Evolutionary conservation across 805 yeast genomes (phyloP).

Genomic region (Yamadazyma sp.): DNA sequence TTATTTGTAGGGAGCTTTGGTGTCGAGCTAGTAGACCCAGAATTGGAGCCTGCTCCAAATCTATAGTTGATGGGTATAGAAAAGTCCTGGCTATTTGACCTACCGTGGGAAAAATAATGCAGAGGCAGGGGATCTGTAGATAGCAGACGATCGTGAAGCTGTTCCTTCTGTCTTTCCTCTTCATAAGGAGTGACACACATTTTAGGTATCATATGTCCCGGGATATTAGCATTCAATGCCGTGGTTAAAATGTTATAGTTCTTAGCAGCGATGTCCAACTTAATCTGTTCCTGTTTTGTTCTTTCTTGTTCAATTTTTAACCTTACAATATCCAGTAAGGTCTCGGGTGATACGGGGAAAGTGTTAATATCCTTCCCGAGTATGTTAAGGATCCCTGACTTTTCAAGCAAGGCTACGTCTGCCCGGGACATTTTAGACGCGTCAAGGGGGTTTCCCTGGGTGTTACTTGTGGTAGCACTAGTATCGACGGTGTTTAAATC

Average conservation of each 20-base stretch:
- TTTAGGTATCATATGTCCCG: slow-evolving; percentile 60
- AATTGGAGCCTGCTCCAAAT: slow-evolving; percentile 32
- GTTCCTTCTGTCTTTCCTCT: too few relatives aligned
- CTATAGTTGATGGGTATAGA: slow-evolving; percentile 34
- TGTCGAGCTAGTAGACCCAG: slow-evolving; percentile 2
- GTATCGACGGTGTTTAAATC: slow-evolving; percentile 1
- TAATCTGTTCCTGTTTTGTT: slow-evolving; percentile 77
- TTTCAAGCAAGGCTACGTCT: slow-evolving; percentile 5
- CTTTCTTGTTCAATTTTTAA: slow-evolving; percentile 72
- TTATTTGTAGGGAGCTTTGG: slow-evolving; percentile 8
- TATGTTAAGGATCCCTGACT: slow-evolving; percentile 30
- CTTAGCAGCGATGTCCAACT: slow-evolving; percentile 58
- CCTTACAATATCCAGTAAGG: slow-evolving; percentile 57
- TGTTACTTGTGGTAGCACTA: too few relatives aligned
- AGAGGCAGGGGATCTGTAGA: slow-evolving; percentile 1
- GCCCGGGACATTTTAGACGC: slow-evolving; percentile 5
- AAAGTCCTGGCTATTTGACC: slow-evolving; percentile 10
- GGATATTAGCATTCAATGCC: slow-evolving; percentile 63
- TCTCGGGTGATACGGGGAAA: slow-evolving; percentile 58
- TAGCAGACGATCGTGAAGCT: too few relatives aligned
- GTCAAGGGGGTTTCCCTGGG: too few relatives aligned
- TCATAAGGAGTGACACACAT: slow-evolving; percentile 41
- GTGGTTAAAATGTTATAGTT: slow-evolving; percentile 61
- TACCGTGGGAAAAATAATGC: slow-evolving; percentile 4
- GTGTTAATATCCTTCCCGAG: slow-evolving; percentile 51